Base-by-base conservation (phyloP, 768 basidiomycete species). In the Trametes punicea region DNA sequence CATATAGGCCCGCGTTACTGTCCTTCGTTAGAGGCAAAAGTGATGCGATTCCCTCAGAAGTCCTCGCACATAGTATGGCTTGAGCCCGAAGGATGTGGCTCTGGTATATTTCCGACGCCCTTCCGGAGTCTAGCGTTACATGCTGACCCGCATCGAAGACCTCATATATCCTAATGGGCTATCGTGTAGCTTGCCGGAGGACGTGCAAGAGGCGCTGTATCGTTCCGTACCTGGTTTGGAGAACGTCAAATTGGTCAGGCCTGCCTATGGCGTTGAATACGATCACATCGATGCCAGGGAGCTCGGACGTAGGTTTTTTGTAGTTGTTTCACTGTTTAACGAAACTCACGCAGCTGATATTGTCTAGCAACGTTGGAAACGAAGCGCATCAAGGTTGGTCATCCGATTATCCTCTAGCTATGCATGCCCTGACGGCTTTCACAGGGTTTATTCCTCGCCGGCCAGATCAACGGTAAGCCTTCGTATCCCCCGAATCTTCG, bases 221-320 rank as follows among this genome's bases (percentile, higher is more conserved):
- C 84, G 86, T 11, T 91, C 91, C 0, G 83, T 96, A 34, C 85
- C 84, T 1, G 93, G 93, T 0, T 73, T 96, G 25, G 90, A 94
- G 71, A 84, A 87, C 25, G 93, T 87, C 26, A 81, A 86, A 65
- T 88, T 96, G 78, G 80, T 90, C 4, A 74, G 79, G 62, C 93
- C 93, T 1, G 93, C 91, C 0, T 96, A 95, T 71, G 93, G 93
- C 2, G 91, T 96, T 29, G 92, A 96, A 68, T 96, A 96, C 61
- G 93, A 96, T 65, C 85, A 91, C 65, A 77, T 96, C 10, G 92
- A 96, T 72, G 87, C 93, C 8, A 74, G 90, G 20, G 93, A 94
- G 61, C 77, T 96, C 33, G 74, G 73, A 27, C 74, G 90, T 90
- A 60, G 61, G 88, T 78, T 5, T 36, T 2, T 3, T 20, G 15